These are phyloP conservation scores for Rasamsonia emersonii DNA, from an alignment of 2,329 filamentous ascomycete species.

Conservation along the genomic window DNA sequence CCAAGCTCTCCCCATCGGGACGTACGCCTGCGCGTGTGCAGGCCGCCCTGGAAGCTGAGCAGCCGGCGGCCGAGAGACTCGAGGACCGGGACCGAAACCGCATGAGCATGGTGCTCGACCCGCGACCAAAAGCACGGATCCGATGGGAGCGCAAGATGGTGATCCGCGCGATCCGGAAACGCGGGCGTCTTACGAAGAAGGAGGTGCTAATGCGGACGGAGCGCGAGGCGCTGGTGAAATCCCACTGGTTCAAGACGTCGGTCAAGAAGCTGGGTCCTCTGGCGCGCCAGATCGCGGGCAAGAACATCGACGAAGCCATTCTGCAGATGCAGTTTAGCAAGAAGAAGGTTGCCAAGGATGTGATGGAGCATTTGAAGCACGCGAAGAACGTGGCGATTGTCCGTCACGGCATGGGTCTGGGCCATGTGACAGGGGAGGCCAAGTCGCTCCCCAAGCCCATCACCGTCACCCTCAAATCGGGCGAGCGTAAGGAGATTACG, in stretches of 20 bases:
- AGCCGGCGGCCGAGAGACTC: conserved; percentile 12
- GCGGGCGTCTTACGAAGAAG: conserved; percentile 57
- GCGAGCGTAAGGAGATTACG: conserved; percentile 59
- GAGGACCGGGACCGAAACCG: conserved; percentile 40
- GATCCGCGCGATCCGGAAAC: conserved; percentile 61
- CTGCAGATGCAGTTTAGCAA: conserved; percentile 91
- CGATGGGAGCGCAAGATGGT: conserved; percentile 80
- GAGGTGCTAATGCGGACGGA: conserved; percentile 62
- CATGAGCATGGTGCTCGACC: conserved; percentile 61
- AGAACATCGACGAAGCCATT: conserved; percentile 88
- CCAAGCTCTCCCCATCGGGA: conserved; percentile 18
- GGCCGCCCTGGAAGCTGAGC: conserved; percentile 12
- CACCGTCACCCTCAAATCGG: conserved; percentile 65
- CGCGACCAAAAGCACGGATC: conserved; percentile 60
- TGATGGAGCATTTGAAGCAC: conserved; percentile 68
- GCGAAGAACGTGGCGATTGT: conserved; percentile 76
- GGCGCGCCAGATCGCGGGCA: conserved; percentile 81
- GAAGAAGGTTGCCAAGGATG: conserved; percentile 81
- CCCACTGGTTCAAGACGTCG: conserved; percentile 68
- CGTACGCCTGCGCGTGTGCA: conserved; percentile 15
- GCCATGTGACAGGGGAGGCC: conserved; percentile 16
- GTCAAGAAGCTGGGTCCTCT: conserved; percentile 86
- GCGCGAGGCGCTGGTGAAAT: conserved; percentile 52
- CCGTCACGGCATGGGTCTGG: conserved; percentile 73
- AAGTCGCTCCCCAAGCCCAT: conserved; percentile 31